A percentile compares a stretch with the other conserved stretches of the same genome.
Evolutionary conservation across 1,284 basidiomycete genomes (phyloP).

Genomic region (Microbotryum silenes-acaulis): DNA sequence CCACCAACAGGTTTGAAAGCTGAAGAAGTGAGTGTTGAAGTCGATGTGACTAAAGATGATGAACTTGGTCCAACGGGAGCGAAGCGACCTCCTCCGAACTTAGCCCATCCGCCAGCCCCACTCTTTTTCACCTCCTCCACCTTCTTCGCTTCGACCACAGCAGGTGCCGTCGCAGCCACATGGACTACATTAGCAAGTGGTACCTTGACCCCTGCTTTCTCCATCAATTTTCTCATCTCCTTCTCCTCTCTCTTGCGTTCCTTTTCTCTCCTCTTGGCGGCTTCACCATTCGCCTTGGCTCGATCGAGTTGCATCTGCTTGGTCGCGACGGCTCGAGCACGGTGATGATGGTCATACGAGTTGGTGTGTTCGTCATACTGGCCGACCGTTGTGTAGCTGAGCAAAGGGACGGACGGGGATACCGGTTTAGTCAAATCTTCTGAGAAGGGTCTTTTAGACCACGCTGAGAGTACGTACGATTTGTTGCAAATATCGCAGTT

Average conservation of each 20-base stretch:
- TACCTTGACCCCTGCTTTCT: conserved; percentile 1
- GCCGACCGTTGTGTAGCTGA: conserved; percentile 52
- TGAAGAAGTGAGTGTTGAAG: too few species aligned
- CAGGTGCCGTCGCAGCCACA: too few species aligned
- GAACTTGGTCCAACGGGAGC: too few species aligned
- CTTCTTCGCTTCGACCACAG: neutral
- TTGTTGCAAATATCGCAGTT: conserved; percentile 73
- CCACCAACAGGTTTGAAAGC: too few species aligned
- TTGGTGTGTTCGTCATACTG: conserved; percentile 56
- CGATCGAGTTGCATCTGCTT: conserved; percentile 2
- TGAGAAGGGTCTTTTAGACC: neutral
- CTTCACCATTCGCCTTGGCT: conserved; percentile 1
- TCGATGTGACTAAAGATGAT: too few species aligned
- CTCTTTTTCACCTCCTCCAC: neutral
- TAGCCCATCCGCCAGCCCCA: neutral
- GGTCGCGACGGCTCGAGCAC: conserved; percentile 6
- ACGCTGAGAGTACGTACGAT: conserved; percentile 45
- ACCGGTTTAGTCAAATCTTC: too few species aligned
- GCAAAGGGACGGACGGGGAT: conserved; percentile 37
- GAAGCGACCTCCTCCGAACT: neutral
- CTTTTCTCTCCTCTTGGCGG: conserved; percentile 2
- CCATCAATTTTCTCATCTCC: conserved; percentile 5
- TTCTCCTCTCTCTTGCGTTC: conserved; percentile 11
- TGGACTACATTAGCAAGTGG: too few species aligned
- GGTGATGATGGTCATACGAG: conserved; percentile 13